Conservation (phyloP, 2,329 filamentous ascomycete genomes). For the Pseudogymnoascus sp. region DNA sequence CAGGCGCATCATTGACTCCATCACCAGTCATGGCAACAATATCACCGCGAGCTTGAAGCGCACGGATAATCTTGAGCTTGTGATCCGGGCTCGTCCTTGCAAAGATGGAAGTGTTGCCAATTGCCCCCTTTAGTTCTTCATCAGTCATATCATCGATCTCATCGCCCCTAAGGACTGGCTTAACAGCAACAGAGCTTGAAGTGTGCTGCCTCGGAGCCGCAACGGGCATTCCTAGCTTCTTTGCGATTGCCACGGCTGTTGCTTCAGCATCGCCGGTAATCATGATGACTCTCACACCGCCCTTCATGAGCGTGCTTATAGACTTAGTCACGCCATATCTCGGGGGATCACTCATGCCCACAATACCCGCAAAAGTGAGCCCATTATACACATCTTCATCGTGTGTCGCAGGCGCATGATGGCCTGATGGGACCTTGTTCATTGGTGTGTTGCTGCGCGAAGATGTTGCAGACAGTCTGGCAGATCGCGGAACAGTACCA, state of each 20-base stretch:
- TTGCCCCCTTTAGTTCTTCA: slow-evolving; percentile 72
- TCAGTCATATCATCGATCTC: slow-evolving; percentile 92
- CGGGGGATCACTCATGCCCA: slow-evolving; percentile 96
- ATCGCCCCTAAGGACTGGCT: slow-evolving; percentile 73
- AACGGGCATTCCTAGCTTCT: slow-evolving; percentile 89
- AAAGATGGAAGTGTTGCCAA: slow-evolving; percentile 86
- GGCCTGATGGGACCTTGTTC: slow-evolving; percentile 22
- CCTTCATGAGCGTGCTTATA: slow-evolving; percentile 82
- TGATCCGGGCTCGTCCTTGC: slow-evolving; percentile 94
- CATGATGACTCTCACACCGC: slow-evolving; percentile 97
- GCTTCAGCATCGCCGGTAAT: slow-evolving; percentile 96
- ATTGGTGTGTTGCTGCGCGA: slow-evolving; percentile 45
- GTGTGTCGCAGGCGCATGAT: slow-evolving; percentile 25
- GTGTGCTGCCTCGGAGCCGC: slow-evolving; percentile 44
- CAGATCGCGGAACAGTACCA: slow-evolving; percentile 51
- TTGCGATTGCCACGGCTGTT: slow-evolving; percentile 88
- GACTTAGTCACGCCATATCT: slow-evolving; percentile 82
- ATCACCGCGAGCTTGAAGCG: slow-evolving; percentile 84
- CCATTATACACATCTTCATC: slow-evolving; percentile 73
- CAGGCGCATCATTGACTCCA: slow-evolving; percentile 94
- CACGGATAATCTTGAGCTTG: slow-evolving; percentile 93
- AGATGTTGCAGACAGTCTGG: slow-evolving; percentile 30
- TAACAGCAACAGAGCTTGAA: slow-evolving; percentile 50
- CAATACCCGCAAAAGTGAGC: slow-evolving; percentile 81
- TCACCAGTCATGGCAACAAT: slow-evolving; percentile 99